phyloP scores from a whole-genome alignment of 768 basidiomycete species.

The Mycena venus region DNA sequence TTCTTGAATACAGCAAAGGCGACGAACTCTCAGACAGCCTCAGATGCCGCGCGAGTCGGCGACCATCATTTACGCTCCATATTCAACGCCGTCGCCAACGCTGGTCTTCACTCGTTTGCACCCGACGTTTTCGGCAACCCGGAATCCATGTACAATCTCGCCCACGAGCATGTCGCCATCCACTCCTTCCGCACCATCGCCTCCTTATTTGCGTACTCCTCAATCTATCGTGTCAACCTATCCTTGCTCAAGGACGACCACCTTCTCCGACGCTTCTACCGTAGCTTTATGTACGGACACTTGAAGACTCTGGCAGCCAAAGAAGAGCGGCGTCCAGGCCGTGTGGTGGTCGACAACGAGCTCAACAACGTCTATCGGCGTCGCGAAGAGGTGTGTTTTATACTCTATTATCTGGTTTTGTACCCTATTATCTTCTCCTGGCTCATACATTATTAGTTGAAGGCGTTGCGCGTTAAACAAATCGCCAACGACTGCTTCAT shows the following conservation, averaged over 20 bases:
- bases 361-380: background rate
- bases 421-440: background rate
- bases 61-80: background rate
- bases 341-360: background rate
- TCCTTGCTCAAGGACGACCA: background rate
- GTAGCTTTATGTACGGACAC: background rate
- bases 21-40: background rate
- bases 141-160: constrained; percentile 1
- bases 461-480: background rate
- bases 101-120: background rate
- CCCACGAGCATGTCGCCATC: background rate
- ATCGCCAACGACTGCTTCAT: background rate
- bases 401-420: background rate
- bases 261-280: background rate
- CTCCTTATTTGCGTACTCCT: background rate
- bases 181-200: background rate
- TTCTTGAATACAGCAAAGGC: background rate
- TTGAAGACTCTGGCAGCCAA: background rate
- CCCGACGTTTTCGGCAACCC: constrained; percentile 4
- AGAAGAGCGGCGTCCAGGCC: background rate
- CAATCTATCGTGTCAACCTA: background rate
- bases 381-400: background rate
- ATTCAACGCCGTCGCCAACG: background rate
- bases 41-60: background rate
- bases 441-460: background rate